phyloP scores from a whole-genome alignment of 176 grass and related monocot genomes.

The Oryza glaberrima region DNA sequence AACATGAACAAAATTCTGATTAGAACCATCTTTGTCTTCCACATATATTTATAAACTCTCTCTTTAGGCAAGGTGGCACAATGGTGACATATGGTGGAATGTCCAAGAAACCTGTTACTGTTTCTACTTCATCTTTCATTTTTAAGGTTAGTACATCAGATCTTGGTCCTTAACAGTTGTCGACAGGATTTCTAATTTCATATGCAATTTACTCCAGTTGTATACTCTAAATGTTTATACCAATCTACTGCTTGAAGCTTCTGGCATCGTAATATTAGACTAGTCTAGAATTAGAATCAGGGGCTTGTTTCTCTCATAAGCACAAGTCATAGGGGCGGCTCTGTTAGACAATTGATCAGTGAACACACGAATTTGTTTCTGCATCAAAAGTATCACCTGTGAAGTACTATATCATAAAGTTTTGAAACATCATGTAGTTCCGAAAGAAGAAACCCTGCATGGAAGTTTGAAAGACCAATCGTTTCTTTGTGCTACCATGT shows the following conservation, averaged over 20 bases:
- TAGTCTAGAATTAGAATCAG: not conserved
- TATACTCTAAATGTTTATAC: not conserved
- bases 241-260: not conserved
- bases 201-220: not conserved
- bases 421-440: not conserved
- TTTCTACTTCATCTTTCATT: constrained; percentile 91
- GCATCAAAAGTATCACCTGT: not conserved
- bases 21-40: not conserved
- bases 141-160: constrained; percentile 73
- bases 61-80: constrained; percentile 78
- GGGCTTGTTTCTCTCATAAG: not conserved
- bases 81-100: constrained; percentile 99
- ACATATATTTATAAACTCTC: not conserved
- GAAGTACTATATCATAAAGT: not conserved
- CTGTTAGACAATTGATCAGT: not conserved
- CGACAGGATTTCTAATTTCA: not conserved
- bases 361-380: not conserved
- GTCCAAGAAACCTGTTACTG: constrained; percentile 87
- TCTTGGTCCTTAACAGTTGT: not conserved
- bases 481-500: not conserved
- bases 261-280: not conserved
- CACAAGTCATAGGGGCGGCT: not conserved
- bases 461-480: not conserved
- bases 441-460: not conserved
- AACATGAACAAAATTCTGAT: not conserved